Base-by-base conservation (phyloP, 805 yeast species). In the Candida golubevii region DNA sequence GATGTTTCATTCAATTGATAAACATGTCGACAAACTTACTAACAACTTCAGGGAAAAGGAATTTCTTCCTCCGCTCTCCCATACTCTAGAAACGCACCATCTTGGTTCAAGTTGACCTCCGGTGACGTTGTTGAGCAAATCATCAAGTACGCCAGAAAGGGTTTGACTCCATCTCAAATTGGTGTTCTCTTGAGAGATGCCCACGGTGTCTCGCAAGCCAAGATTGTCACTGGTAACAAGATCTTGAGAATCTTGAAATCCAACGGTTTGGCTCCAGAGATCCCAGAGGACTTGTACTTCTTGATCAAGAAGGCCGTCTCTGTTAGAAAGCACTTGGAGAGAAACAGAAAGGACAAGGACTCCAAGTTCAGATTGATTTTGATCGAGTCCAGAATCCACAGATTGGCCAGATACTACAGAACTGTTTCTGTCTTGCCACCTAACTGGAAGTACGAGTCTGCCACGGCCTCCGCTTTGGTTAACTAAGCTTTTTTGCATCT, bases 341-440 rank as follows among this genome's bases (percentile, higher is more conserved):
- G 95, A 80, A 93, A 93, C 97, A 90, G 99, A 88, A 93, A 93
- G 85, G 99, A 93, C 81, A 91, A 93, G 85, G 99, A 93, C 80
- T 93, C 99, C 66, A 93, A 93, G 82, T 93, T 93, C 96, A 88
- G 99, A 85, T 88, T 93, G 72, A 93, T 93, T 93, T 85, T 93
- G 77, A 90, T 93, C 76, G 99, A 93, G 82, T 91, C 98, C 60
- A 90, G 99, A 89, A 93, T 93, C 82, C 99, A 93, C 96, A 91
- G 99, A 85, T 87, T 93, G 74, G 96, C 99, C 65, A 88, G 99
- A 82, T 93, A 93, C 95, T 93, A 93, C 97, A 91, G 97, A 88
- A 88, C 97, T 67, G 96, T 88, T 67, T 81, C 96, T 70, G 98
- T 93, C 67, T 85, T 93, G 72, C 99, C 99, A 67, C 98, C 99